Percentiles rank a stretch among this genome's conserved stretches.
These are phyloP conservation scores for Lachnellula hyalina DNA, from an alignment of 2,329 filamentous ascomycete species.

Conservation along the genomic window DNA sequence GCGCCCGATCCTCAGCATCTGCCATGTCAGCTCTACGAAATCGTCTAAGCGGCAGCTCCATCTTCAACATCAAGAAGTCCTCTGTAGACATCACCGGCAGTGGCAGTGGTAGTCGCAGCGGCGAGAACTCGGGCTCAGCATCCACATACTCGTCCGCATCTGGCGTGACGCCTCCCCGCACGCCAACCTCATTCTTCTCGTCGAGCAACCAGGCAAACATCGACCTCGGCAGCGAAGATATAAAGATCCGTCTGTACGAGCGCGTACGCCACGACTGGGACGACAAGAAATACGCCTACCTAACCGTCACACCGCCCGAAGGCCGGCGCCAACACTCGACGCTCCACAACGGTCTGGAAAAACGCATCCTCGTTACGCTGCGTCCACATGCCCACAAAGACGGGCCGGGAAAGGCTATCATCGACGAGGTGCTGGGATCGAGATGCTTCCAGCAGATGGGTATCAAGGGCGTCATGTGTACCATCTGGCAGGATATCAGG, in stretches of 20 bases:
- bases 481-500: slow-evolving; percentile 19
- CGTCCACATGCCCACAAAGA: slow-evolving; percentile 7
- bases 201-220: slow-evolving; percentile 33
- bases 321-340: slow-evolving; percentile 54
- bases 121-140: slow-evolving; percentile 32
- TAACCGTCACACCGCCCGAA: slow-evolving; percentile 71
- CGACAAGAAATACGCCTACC: slow-evolving; percentile 77
- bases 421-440: slow-evolving; percentile 12
- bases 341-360: slow-evolving; percentile 66
- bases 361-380: slow-evolving; percentile 82
- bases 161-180: slow-evolving; percentile 31
- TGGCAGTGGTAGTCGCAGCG: slow-evolving; percentile 33
- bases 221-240: slow-evolving; percentile 67
- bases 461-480: slow-evolving; percentile 16
- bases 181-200: slow-evolving; percentile 20
- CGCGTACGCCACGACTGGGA: slow-evolving; percentile 73
- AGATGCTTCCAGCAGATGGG: slow-evolving; percentile 16
- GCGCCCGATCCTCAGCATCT: slow-evolving; percentile 63
- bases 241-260: slow-evolving; percentile 81
- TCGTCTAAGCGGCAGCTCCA: slow-evolving; percentile 65
- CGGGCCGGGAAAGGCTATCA: slow-evolving; percentile 7
- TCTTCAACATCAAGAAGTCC: slow-evolving; percentile 78
- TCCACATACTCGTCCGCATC: slow-evolving; percentile 56
- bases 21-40: slow-evolving; percentile 69
- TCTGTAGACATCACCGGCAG: slow-evolving; percentile 50